Evolutionary conservation across 2,329 filamentous ascomycete species (phyloP).

Genomic region (Parasarocladium wereldwijsianum): DNA sequence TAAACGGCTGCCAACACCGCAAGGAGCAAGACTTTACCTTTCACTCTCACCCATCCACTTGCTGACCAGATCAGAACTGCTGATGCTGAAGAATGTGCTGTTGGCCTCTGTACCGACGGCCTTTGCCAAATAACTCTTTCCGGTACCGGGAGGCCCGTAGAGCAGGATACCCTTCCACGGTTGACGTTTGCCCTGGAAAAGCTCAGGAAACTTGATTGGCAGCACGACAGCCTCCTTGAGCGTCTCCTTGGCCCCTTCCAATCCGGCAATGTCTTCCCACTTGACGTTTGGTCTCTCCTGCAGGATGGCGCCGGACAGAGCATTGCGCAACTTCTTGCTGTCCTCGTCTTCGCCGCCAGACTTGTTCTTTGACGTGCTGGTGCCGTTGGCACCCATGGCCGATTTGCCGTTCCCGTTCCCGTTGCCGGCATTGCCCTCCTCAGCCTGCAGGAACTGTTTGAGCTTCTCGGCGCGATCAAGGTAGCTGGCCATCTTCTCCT

Average conservation of each 20-base stretch:
- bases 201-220: conserved; percentile 94
- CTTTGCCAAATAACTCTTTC: conserved; percentile 95
- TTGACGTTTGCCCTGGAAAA: conserved; percentile 91
- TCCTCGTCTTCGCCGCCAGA: conserved; percentile 73
- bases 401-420: conserved; percentile 48
- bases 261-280: conserved; percentile 95
- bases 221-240: conserved; percentile 95
- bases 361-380: conserved; percentile 44
- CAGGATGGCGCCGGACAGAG: conserved; percentile 80
- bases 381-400: conserved; percentile 54
- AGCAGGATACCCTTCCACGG: conserved; percentile 97
- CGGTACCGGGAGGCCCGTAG: conserved; percentile 90
- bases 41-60: conserved; percentile 99
- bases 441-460: conserved; percentile 74
- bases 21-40: conserved; percentile 38
- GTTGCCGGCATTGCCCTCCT: conserved; percentile 61
- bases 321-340: conserved; percentile 85
- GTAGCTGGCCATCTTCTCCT: conserved; percentile 87
- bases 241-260: conserved; percentile 90
- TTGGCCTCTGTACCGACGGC: conserved; percentile 97
- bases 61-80: conserved; percentile 89
- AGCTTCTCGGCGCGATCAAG: conserved; percentile 98
- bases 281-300: conserved; percentile 91
- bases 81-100: conserved; percentile 97
- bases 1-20: too few species aligned